These are phyloP conservation scores for Aspergillus eucalypticola DNA, from an alignment of 2,329 filamentous ascomycete genomes.

Conservation along the genomic window DNA sequence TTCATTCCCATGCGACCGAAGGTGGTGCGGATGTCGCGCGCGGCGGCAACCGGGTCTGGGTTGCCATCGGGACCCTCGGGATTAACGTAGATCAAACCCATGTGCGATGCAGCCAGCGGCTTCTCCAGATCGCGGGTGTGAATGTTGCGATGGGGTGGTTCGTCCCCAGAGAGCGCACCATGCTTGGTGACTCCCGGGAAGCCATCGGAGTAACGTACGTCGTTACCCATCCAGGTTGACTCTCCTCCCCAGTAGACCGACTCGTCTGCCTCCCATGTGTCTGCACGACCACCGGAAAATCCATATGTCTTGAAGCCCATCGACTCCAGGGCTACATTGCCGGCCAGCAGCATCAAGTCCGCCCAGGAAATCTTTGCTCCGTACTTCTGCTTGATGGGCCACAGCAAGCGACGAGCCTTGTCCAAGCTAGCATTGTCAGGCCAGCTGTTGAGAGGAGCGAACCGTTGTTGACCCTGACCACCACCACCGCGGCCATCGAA, in stretches of 20 bases:
- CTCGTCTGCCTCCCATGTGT: constrained; percentile 75
- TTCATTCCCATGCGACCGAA: constrained; percentile 82
- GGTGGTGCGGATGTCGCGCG: constrained; percentile 70
- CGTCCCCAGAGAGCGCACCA: constrained; percentile 5
- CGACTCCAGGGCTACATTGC: constrained; percentile 74
- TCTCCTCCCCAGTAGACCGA: constrained; percentile 76
- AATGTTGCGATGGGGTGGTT: constrained; percentile 39
- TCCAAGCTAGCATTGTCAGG: constrained; percentile 76
- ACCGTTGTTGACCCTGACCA: constrained; percentile 74
- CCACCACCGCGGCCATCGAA: constrained; percentile 73
- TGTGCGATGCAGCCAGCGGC: constrained; percentile 68
- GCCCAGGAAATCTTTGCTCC: constrained; percentile 81
- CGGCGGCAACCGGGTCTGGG: constrained; percentile 69
- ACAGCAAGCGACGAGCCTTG: constrained; percentile 76
- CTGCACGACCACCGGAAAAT: constrained; percentile 70
- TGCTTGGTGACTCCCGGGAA: constrained; percentile 33
- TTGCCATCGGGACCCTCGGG: constrained; percentile 74
- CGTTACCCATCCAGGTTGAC: constrained; percentile 72
- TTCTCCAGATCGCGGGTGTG: constrained; percentile 66
- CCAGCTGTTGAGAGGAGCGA: constrained; percentile 80
- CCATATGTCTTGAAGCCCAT: constrained; percentile 75
- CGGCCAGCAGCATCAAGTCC: constrained; percentile 69
- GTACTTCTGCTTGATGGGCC: constrained; percentile 84
- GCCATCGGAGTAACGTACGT: constrained; percentile 60
- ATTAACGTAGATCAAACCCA: constrained; percentile 82